Evolutionary conservation across 2,329 filamentous ascomycete genomes (phyloP).

Genomic region (Scedosporium aurantiacum): DNA sequence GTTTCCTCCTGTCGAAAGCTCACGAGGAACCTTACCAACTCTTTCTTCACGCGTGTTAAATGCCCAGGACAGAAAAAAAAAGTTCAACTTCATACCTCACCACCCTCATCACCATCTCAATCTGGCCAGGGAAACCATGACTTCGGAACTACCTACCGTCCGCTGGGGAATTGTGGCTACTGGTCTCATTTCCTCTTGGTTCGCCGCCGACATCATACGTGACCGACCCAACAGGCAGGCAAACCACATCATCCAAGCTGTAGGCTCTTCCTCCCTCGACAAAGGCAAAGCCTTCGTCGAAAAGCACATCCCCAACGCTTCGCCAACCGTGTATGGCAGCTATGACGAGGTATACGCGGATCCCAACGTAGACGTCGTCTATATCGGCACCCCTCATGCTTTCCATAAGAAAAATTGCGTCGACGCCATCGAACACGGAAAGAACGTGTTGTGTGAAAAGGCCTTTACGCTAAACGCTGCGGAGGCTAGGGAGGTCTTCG

Average conservation of each 20-base stretch:
- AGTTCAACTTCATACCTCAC: not conserved
- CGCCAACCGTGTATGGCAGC: slow-evolving; percentile 24
- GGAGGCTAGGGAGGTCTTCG: slow-evolving; percentile 28
- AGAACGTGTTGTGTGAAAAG: slow-evolving; percentile 35
- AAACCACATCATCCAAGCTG: slow-evolving; percentile 29
- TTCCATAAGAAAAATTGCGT: slow-evolving; percentile 32
- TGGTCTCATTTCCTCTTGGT: slow-evolving; percentile 33
- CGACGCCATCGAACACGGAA: slow-evolving; percentile 29
- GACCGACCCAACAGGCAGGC: slow-evolving; percentile 22
- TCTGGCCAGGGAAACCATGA: not conserved
- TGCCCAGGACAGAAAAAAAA: not conserved
- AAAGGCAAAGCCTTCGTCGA: slow-evolving; percentile 27
- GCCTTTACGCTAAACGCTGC: slow-evolving; percentile 28
- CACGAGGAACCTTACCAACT: too few species aligned
- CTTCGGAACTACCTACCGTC: slow-evolving; percentile 11
- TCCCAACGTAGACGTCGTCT: slow-evolving; percentile 30
- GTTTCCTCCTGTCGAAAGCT: too few species aligned
- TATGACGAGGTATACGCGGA: slow-evolving; percentile 29
- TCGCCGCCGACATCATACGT: slow-evolving; percentile 29
- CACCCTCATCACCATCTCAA: not conserved
- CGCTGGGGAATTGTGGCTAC: slow-evolving; percentile 28
- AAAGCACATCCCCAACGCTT: slow-evolving; percentile 17
- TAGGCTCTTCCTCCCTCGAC: slow-evolving; percentile 27
- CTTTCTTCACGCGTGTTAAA: too few species aligned
- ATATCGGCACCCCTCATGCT: slow-evolving; percentile 33